Percentiles rank a stretch among this genome's conserved stretches.
phyloP scores from a whole-genome alignment of 257 asterid genomes.

The Ophiorrhiza pumila region DNA sequence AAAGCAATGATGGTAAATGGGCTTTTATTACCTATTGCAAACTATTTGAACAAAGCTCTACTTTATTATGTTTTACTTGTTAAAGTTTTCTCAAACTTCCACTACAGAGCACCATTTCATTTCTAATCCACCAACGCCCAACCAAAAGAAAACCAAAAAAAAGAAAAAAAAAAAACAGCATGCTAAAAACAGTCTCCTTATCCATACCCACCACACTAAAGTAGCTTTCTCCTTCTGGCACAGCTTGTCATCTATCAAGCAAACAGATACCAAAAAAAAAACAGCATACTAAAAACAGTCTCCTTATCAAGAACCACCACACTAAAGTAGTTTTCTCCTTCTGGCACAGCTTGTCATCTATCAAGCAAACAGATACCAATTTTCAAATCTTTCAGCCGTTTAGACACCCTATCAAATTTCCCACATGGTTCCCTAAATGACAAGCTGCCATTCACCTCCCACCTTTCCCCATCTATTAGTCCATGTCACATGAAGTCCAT shows the following conservation, averaged over 20 bases:
- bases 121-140: not conserved
- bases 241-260: too few species aligned
- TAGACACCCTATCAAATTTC: too few species aligned
- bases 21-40: not conserved
- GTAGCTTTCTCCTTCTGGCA: too few species aligned
- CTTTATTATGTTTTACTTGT: not conserved
- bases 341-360: too few species aligned
- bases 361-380: too few species aligned
- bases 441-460: not conserved
- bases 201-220: too few species aligned
- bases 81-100: not conserved
- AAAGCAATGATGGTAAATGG: not conserved
- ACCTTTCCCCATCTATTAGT: too few species aligned
- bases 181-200: not conserved
- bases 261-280: too few species aligned
- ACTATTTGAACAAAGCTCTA: not conserved
- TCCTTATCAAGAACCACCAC: too few species aligned
- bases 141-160: too few species aligned
- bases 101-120: not conserved
- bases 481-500: not conserved
- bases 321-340: too few species aligned
- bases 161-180: not conserved
- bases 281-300: not conserved
- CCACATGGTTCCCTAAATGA: not conserved
- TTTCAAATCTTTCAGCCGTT: too few species aligned